A percentile compares a stretch with the other conserved stretches of the same genome.
These are phyloP conservation scores for Trametes villosa DNA, from an alignment of 768 basidiomycete genomes.

Conservation along the genomic window DNA sequence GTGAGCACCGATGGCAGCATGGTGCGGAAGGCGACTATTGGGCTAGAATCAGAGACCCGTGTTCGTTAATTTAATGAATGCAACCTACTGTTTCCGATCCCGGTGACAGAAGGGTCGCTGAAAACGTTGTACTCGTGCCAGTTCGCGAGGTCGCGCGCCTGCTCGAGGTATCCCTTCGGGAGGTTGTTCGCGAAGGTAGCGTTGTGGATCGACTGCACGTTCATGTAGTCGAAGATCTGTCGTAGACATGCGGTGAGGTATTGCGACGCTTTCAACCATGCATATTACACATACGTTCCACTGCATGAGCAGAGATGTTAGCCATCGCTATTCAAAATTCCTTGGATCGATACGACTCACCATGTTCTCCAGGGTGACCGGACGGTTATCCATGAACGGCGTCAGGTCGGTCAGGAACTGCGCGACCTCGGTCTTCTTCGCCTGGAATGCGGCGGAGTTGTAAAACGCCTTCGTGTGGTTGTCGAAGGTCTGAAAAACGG, in stretches of 20 bases:
- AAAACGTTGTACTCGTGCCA: slow-evolving; percentile 78
- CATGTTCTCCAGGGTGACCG: slow-evolving; percentile 61
- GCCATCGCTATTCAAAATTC: background rate
- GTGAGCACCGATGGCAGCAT: slow-evolving; percentile 63
- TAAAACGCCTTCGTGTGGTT: slow-evolving; percentile 55
- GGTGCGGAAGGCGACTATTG: slow-evolving; percentile 66
- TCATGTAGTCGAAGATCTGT: slow-evolving; percentile 75
- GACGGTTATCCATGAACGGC: slow-evolving; percentile 57
- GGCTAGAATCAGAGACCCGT: background rate
- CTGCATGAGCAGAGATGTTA: slow-evolving; percentile 32
- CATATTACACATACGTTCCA: slow-evolving; percentile 46
- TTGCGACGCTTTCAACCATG: background rate
- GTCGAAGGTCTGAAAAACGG: slow-evolving; percentile 25
- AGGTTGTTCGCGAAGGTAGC: slow-evolving; percentile 51
- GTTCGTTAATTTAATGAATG: no score
- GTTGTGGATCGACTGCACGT: slow-evolving; percentile 72
- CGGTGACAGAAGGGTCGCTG: slow-evolving; percentile 49
- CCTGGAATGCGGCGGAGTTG: slow-evolving; percentile 52
- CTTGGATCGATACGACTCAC: slow-evolving; percentile 38
- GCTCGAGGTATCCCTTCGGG: slow-evolving; percentile 53
- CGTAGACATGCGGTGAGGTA: background rate
- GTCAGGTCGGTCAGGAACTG: slow-evolving; percentile 53
- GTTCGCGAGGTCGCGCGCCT: slow-evolving; percentile 65
- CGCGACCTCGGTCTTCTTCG: slow-evolving; percentile 48
- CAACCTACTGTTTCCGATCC: slow-evolving; percentile 49